Percentiles rank a stretch among this genome's conserved stretches.
Evolutionary conservation across 805 yeast genomes (phyloP).

Genomic region (Priceomyces melissophilus): DNA sequence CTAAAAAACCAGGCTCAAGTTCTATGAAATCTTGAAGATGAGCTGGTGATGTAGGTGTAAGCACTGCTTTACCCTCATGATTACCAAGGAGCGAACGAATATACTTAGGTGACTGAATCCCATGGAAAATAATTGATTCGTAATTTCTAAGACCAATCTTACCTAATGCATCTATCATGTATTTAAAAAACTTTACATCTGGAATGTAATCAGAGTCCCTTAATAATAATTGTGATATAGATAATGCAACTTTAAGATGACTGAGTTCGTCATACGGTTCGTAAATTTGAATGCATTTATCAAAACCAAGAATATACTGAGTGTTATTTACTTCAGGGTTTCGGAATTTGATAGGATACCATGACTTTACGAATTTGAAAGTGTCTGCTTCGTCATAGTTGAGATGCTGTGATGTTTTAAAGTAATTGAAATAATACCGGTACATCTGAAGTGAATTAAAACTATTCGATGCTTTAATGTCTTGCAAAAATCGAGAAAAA

Average conservation of each 20-base stretch:
- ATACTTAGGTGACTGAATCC: slow-evolving; percentile 21
- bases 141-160: slow-evolving; percentile 17
- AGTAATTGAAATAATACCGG: slow-evolving; percentile 20
- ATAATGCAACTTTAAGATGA: slow-evolving; percentile 12
- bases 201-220: slow-evolving; percentile 19
- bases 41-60: slow-evolving; percentile 11
- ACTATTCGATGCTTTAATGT: slow-evolving; percentile 10
- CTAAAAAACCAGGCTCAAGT: slow-evolving; percentile 27
- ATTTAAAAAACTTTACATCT: slow-evolving; percentile 18
- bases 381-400: slow-evolving; percentile 32
- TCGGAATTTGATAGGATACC: slow-evolving; percentile 9
- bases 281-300: slow-evolving; percentile 14
- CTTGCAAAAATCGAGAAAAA: slow-evolving; percentile 6
- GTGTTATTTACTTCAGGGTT: slow-evolving; percentile 12
- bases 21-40: slow-evolving; percentile 25
- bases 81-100: slow-evolving; percentile 20
- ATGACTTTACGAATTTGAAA: slow-evolving; percentile 14
- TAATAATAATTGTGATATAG: slow-evolving; percentile 9
- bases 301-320: slow-evolving; percentile 20
- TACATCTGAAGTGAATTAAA: slow-evolving; percentile 22
- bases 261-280: slow-evolving; percentile 5
- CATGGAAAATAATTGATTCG: slow-evolving; percentile 25
- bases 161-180: slow-evolving; percentile 24
- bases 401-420: slow-evolving; percentile 30
- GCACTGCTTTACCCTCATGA: slow-evolving; percentile 2